Base-by-base conservation (phyloP, 352 stramenopile species). In the Phytophthora capsici region DNA sequence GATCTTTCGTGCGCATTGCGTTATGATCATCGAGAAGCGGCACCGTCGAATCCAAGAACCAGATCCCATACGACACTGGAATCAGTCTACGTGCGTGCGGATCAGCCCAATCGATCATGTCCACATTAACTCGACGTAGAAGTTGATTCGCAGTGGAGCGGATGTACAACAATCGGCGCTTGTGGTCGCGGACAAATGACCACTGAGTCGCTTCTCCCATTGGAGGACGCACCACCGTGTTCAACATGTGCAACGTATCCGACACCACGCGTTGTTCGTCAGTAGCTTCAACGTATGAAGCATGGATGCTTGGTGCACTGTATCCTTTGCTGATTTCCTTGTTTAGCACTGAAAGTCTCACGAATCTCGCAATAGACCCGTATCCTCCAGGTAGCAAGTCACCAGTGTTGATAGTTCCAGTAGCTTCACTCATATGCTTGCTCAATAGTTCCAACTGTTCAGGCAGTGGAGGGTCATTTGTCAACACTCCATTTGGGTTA, bases 281-380 rank as follows among this genome's bases (percentile, higher is more conserved):
- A 0, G 79, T 86, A 2, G 65, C 82, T n/a, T 69, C 59, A 10
- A 86, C 67, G 58, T 90, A 93, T 20, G 79, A 80, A 3, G 69
- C 65, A 38, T 58, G 66, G 13, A 38, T 43, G 3, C 43, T 69
- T 8, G 69, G 62, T 23, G 64, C 66, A 6, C 44, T 73, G 52
- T 90, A 90, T 0, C 81, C 77, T 1, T 66, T 36, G 1, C 53
- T 54, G 13, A 69, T 68, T n/a, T 75, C 58, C 37, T 68, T 69
- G 54, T 91, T 91, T 16, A 93, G 69, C 64, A 90, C 69, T 7
- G 82, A 89, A 17, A 91, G 63, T n/a, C 82, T 75, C 12, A 89
- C 38, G 44, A 91, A 93, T 3, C 84, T 78, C 49, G 84, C 75
- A 0, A 65, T 77, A 0, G 84, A 72, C 16, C 62, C 68, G 55